These are phyloP conservation scores for Beauveria sp. DNA, from an alignment of 2,329 filamentous ascomycete species.

Conservation along the genomic window DNA sequence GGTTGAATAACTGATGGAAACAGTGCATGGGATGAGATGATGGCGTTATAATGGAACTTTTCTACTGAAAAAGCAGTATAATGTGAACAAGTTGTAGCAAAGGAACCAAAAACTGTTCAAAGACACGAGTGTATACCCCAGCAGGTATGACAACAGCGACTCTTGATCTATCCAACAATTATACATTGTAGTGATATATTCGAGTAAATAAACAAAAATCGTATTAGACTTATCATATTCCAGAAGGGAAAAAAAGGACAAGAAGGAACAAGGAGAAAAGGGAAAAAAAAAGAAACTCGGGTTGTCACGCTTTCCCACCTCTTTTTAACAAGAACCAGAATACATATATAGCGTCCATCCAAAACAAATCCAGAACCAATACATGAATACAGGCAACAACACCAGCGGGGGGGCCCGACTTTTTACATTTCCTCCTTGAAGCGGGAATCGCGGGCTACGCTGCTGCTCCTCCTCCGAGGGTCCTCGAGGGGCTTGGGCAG, in stretches of 20 bases:
- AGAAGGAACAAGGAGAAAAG: too few relatives aligned
- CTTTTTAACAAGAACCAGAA: not conserved
- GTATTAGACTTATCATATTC: not conserved
- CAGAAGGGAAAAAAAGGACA: not conserved
- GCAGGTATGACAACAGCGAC: too few relatives aligned
- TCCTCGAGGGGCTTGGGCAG: conserved; percentile 29
- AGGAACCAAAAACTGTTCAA: not conserved
- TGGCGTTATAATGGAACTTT: not conserved
- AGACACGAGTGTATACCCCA: not conserved
- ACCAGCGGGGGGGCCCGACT: not conserved
- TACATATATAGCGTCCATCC: not conserved
- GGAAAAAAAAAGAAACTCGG: too few relatives aligned
- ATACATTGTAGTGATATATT: not conserved
- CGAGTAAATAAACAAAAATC: not conserved
- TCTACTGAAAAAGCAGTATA: not conserved
- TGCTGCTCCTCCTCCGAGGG: conserved; percentile 35
- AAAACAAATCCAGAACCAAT: not conserved
- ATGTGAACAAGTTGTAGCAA: not conserved
- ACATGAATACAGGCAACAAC: not conserved
- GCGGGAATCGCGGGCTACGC: conserved; percentile 48
- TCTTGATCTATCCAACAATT: not conserved
- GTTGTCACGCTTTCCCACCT: not conserved
- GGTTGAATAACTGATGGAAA: too few relatives aligned
- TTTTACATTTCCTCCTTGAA: conserved; percentile 49
- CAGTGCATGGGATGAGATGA: not conserved